A percentile compares a stretch with the other conserved stretches of the same genome.
Conservation (phyloP, 352 stramenopile species). For the Phytopythium litorale region DNA sequence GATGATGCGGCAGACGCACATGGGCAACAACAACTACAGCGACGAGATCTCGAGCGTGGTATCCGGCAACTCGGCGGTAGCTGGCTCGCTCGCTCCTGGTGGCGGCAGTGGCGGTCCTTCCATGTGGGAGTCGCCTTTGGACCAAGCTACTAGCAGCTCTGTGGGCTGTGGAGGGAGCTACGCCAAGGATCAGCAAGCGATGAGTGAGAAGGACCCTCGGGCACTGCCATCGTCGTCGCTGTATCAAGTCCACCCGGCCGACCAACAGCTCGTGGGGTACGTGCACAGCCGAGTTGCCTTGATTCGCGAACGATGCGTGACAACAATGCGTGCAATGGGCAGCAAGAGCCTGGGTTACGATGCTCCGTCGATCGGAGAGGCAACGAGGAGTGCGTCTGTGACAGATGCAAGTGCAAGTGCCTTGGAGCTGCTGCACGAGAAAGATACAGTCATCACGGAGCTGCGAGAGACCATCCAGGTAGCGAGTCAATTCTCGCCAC, state of each 20-base stretch:
- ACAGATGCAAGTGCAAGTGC: not conserved
- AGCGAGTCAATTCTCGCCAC: not conserved
- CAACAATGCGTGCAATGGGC: not conserved
- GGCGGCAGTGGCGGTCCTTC: not conserved
- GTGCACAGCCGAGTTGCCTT: not conserved
- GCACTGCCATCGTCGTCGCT: not conserved
- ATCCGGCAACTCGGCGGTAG: constrained; percentile 20
- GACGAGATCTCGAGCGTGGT: constrained; percentile 36
- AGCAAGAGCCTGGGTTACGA: constrained; percentile 2
- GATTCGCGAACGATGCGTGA: not conserved
- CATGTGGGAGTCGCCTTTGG: not conserved
- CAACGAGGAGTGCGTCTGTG: not conserved
- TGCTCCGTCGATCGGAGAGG: not conserved
- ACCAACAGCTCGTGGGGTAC: not conserved
- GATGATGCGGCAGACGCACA: constrained; percentile 12
- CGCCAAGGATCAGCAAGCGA: constrained; percentile 1
- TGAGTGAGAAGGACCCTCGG: not conserved
- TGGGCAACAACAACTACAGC: constrained; percentile 17
- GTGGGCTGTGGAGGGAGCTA: not conserved
- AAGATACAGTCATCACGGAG: constrained; percentile 80
- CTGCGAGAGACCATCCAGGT: constrained; percentile 87
- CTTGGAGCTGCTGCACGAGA: constrained; percentile 40
- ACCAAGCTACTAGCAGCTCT: not conserved
- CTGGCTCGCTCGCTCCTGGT: constrained; percentile 6
- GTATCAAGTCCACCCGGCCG: constrained; percentile 4